phyloP scores from a whole-genome alignment of 1,139 yeast genomes.

The Hyphopichia buzzinii region DNA sequence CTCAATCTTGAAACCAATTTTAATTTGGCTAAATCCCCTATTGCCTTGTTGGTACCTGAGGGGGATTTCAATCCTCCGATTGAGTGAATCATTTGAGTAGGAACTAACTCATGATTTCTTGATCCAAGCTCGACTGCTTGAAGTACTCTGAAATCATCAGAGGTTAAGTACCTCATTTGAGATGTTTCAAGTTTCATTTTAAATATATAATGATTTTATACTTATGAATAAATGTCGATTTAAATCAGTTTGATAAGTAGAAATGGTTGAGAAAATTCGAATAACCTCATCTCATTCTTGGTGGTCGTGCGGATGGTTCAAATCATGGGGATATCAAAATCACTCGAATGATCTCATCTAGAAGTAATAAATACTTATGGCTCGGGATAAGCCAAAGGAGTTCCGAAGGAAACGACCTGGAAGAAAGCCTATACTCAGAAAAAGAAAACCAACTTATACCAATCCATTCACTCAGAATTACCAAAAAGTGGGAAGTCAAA shows the following conservation, averaged over 20 bases:
- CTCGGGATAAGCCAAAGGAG: neutral
- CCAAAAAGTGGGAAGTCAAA: neutral
- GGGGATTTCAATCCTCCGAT: conserved; percentile 76
- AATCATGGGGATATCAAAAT: neutral
- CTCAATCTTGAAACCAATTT: conserved; percentile 74
- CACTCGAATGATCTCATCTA: too few species aligned
- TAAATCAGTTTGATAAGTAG: too few species aligned
- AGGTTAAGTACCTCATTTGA: conserved; percentile 88
- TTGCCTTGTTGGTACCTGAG: conserved; percentile 74
- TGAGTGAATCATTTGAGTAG: conserved; percentile 78
- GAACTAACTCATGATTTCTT: conserved; percentile 91
- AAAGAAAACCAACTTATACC: conserved; percentile 1
- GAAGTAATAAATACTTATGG: too few species aligned
- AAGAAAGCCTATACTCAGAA: conserved; percentile 1
- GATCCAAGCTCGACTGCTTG: conserved; percentile 91
- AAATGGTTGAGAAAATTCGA: too few species aligned
- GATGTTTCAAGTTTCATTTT: conserved; percentile 91
- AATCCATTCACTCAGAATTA: neutral
- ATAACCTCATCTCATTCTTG: neutral
- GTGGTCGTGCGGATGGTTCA: neutral
- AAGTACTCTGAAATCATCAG: conserved; percentile 86
- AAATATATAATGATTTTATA: too few species aligned
- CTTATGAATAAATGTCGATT: too few species aligned
- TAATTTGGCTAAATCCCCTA: conserved; percentile 83
- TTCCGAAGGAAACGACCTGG: neutral